Conservation (phyloP, 306 rosid genomes). For the Quercus alba region DNA sequence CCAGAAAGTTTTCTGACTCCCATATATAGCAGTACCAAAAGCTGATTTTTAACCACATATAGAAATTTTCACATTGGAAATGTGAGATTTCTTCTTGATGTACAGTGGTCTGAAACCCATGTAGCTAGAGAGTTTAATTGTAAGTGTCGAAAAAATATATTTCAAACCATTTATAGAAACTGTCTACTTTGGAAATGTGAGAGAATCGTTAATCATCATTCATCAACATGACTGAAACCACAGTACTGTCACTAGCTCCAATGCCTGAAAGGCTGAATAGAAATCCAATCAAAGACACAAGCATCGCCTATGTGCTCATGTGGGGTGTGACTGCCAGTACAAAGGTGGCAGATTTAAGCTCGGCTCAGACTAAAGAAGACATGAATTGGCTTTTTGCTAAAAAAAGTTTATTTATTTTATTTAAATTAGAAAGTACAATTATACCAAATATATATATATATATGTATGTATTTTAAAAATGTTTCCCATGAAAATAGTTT, state of each 20-base stretch:
- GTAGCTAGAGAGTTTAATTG: too few species aligned
- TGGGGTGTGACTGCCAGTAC: not conserved
- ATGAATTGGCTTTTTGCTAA: too few species aligned
- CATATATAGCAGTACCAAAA: not conserved
- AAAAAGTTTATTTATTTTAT: too few species aligned
- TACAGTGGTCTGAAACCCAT: not conserved
- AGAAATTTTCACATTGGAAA: not conserved
- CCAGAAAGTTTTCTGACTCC: too few species aligned
- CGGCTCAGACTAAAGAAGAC: not conserved
- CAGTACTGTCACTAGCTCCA: not conserved
- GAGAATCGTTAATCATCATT: conserved; percentile 1
- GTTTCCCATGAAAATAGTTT: too few species aligned
- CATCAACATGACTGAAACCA: not conserved
- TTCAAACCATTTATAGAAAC: conserved; percentile 12
- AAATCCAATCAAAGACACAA: not conserved
- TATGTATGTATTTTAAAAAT: too few species aligned
- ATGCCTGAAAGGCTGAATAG: not conserved
- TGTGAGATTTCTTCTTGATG: not conserved
- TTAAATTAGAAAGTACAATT: too few species aligned
- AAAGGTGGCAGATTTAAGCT: not conserved
- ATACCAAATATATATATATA: too few species aligned
- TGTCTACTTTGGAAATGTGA: conserved; percentile 3
- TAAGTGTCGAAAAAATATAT: not conserved
- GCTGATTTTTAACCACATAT: not conserved
- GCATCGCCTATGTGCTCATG: not conserved